Evolutionary conservation across 2,329 filamentous ascomycete genomes (phyloP).

Genomic region (Pseudocercospora pini-densiflorae): DNA sequence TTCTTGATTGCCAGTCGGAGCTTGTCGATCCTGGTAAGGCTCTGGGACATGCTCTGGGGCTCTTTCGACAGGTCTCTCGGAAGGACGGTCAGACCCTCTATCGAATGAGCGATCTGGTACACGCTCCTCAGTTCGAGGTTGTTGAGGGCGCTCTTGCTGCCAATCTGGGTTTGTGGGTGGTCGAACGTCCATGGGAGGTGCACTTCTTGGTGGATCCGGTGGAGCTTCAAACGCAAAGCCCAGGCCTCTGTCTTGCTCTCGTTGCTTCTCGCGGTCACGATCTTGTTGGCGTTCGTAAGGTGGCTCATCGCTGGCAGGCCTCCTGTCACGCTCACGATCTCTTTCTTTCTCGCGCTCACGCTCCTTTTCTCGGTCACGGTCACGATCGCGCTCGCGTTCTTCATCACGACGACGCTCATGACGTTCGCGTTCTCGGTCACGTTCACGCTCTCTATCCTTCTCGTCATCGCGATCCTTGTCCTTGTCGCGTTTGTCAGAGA

Average conservation of each 20-base stretch:
- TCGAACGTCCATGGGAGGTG: slow-evolving; percentile 16
- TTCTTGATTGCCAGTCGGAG: slow-evolving; percentile 18
- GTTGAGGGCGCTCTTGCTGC: slow-evolving; percentile 15
- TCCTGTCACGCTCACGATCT: slow-evolving; percentile 24
- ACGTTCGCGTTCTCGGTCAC: slow-evolving; percentile 27
- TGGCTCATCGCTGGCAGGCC: slow-evolving; percentile 32
- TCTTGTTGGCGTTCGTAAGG: slow-evolving; percentile 32
- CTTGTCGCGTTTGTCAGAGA: slow-evolving; percentile 30
- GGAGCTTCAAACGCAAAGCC: slow-evolving; percentile 41
- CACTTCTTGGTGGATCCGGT: slow-evolving; percentile 31
- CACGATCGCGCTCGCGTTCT: slow-evolving; percentile 19
- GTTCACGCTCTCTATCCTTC: slow-evolving; percentile 30
- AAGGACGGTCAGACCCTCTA: neutral
- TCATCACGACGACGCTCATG: slow-evolving; percentile 20
- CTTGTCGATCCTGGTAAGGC: slow-evolving; percentile 13
- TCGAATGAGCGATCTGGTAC: slow-evolving; percentile 10
- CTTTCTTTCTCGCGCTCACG: slow-evolving; percentile 27
- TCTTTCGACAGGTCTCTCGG: slow-evolving; percentile 17
- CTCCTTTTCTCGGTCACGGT: slow-evolving; percentile 25
- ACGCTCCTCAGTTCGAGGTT: slow-evolving; percentile 12
- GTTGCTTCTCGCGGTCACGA: slow-evolving; percentile 29
- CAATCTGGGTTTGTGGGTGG: slow-evolving; percentile 19
- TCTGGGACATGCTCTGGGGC: slow-evolving; percentile 11
- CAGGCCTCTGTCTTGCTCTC: slow-evolving; percentile 36
- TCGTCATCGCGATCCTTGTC: slow-evolving; percentile 23